Percentiles rank a stretch among this genome's conserved stretches.
Conservation (phyloP, 345 rosid species). For the Rhodamnia argentea region DNA sequence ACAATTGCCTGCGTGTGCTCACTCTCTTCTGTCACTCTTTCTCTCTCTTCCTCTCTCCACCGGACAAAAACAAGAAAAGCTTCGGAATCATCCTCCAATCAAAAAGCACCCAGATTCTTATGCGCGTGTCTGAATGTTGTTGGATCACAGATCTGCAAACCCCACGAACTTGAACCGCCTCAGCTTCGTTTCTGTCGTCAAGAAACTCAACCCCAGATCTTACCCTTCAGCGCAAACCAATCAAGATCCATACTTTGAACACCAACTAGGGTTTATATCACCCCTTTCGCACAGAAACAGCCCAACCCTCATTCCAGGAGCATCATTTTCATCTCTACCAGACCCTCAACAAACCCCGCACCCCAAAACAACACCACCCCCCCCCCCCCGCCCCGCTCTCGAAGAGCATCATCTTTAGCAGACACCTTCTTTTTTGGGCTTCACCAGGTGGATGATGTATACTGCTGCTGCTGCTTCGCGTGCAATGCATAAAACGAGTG, state of each 20-base stretch:
- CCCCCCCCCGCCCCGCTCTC: not conserved
- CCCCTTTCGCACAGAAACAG: not conserved
- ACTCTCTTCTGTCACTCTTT: conserved; percentile 66
- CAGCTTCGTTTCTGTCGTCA: not conserved
- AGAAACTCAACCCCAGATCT: not conserved
- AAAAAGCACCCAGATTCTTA: not conserved
- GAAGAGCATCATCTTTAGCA: not conserved
- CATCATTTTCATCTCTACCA: not conserved
- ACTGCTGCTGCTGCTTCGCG: not conserved
- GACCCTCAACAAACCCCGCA: not conserved
- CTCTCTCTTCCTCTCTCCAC: not conserved
- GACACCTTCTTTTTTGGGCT: not conserved
- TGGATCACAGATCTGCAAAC: not conserved
- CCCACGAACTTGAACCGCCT: not conserved
- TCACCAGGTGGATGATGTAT: not conserved
- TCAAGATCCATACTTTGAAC: not conserved
- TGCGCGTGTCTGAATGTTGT: not conserved
- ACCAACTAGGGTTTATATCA: not conserved
- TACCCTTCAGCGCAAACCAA: not conserved
- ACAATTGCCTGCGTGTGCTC: conserved; percentile 65
- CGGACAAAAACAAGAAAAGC: not conserved
- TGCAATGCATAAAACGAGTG: not conserved
- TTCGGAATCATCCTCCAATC: not conserved
- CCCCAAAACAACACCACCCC: not conserved
- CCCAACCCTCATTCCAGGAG: not conserved